Percentiles rank a stretch among this genome's conserved stretches.
These are phyloP conservation scores for Suillus spraguei DNA, from an alignment of 768 basidiomycete species.

Conservation along the genomic window DNA sequence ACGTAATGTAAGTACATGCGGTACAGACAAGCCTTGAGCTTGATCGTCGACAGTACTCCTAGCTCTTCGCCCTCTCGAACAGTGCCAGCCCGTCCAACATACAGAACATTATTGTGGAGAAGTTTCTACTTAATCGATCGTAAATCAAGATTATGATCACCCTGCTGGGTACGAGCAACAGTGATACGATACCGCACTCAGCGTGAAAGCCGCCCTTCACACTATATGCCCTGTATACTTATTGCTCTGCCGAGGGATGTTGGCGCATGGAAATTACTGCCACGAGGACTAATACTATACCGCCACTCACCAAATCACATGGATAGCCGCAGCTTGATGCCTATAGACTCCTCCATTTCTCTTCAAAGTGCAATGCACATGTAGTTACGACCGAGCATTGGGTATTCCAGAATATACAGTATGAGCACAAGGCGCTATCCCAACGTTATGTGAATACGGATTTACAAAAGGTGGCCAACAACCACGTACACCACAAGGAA, in stretches of 20 bases:
- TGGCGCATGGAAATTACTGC: slow-evolving; percentile 31
- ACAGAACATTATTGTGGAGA: background rate
- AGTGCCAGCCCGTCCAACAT: too few relatives aligned
- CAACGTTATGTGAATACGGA: background rate
- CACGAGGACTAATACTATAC: slow-evolving; percentile 41
- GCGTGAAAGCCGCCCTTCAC: slow-evolving; percentile 72
- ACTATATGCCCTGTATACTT: slow-evolving; percentile 58
- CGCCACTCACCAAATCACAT: too few relatives aligned
- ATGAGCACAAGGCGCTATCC: background rate
- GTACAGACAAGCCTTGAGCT: too few relatives aligned
- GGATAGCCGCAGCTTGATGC: background rate
- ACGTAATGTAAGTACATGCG: too few relatives aligned
- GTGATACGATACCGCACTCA: slow-evolving; percentile 94
- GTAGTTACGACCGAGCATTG: background rate
- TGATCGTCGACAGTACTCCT: too few relatives aligned
- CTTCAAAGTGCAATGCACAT: background rate
- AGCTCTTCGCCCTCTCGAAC: too few relatives aligned
- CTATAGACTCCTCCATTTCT: background rate
- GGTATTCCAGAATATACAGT: background rate
- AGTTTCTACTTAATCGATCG: slow-evolving; percentile 61
- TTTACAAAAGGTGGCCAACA: background rate
- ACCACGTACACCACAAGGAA: background rate
- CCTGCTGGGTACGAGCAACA: slow-evolving; percentile 81
- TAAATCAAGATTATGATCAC: slow-evolving; percentile 93
- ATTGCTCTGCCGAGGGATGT: slow-evolving; percentile 64